phyloP scores from a whole-genome alignment of 2,329 filamentous ascomycete genomes.

The Pseudocercospora fuligena region DNA sequence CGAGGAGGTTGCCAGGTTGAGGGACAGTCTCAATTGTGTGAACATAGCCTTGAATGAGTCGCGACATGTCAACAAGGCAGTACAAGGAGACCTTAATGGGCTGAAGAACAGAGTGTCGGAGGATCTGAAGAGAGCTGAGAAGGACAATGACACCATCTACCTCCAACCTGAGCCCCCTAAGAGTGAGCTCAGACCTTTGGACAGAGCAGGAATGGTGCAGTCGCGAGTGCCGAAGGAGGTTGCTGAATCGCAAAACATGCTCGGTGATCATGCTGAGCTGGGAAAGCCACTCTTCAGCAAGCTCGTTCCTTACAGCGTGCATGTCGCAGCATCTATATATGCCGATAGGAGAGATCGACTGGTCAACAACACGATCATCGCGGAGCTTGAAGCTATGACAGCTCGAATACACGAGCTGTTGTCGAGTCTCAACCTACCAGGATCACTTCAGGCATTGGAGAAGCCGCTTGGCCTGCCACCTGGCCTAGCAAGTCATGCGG shows the following conservation, averaged over 20 bases:
- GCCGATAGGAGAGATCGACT: constrained; percentile 88
- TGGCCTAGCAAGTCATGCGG: constrained; percentile 83
- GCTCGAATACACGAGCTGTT: constrained; percentile 78
- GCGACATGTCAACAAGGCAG: constrained; percentile 78
- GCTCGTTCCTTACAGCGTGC: constrained; percentile 92
- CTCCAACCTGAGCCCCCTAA: constrained; percentile 84
- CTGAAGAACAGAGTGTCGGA: constrained; percentile 83
- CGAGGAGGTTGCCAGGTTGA: constrained; percentile 86
- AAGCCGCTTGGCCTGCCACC: constrained; percentile 91
- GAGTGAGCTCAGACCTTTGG: constrained; percentile 81
- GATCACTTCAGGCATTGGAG: constrained; percentile 90
- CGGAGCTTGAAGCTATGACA: constrained; percentile 80
- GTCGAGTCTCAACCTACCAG: constrained; percentile 83
- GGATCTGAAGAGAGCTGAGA: constrained; percentile 88
- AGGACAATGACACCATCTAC: constrained; percentile 96
- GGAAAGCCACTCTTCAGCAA: constrained; percentile 86
- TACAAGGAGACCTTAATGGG: constrained; percentile 79
- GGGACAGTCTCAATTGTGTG: constrained; percentile 80
- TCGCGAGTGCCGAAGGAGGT: constrained; percentile 81
- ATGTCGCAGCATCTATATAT: constrained; percentile 93
- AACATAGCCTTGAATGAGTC: constrained; percentile 86
- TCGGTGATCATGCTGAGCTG: constrained; percentile 77
- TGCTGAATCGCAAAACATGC: constrained; percentile 74
- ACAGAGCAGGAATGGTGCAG: constrained; percentile 86
- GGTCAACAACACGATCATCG: constrained; percentile 84